Base-by-base conservation (phyloP, 306 rosid genomes). In the Aeschynomene evenia region DNA sequence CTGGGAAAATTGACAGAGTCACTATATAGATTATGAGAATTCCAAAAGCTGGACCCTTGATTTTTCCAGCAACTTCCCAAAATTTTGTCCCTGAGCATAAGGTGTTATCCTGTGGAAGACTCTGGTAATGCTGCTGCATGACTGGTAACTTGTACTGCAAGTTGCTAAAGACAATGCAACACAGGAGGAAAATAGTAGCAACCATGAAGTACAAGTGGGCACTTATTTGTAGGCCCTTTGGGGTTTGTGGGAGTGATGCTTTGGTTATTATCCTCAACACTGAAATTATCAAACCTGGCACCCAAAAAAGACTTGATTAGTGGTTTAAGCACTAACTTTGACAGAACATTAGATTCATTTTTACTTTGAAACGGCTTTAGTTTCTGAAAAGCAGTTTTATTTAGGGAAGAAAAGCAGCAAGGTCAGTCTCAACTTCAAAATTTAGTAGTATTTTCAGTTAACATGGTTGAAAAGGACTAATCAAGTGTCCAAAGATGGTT, bases 1-100 rank as follows among this genome's bases (percentile, higher is more conserved):
- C 98, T 2, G 98, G 98, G 60, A 94, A 94, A 15, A 94, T 90
- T 2, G 98, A 94, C 21, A 94, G 80, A 12, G 97, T 94, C 78
- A 94, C 97, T 4, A 84, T 65, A 31, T 94, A 90, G 46, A 82
- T 88, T 37, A 81, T 65, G 77, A 90, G 86, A 51, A 94, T 87
- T 42, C 95, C 96, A 22, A 90, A 81, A 34, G 83, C 92, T 0
- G 94, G 86, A 57, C 84, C 73, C 7, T 82, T 69, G 22, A 90
- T 78, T 76, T 87, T 87, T 28, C 82, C 76, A 4, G 84, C 86
- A 59, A 87, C 91, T 1, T 74, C 74, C 85, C 85, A 81, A 62
- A 93, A 75, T 67, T 77, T 82, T 1, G 87, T 82, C 50, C 71
- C 82, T 6, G 86, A 80, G 66, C 87, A 75, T 8, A 70, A 55